Conservation (phyloP, 148 eudicot species). For the Nyssa sinensis region DNA sequence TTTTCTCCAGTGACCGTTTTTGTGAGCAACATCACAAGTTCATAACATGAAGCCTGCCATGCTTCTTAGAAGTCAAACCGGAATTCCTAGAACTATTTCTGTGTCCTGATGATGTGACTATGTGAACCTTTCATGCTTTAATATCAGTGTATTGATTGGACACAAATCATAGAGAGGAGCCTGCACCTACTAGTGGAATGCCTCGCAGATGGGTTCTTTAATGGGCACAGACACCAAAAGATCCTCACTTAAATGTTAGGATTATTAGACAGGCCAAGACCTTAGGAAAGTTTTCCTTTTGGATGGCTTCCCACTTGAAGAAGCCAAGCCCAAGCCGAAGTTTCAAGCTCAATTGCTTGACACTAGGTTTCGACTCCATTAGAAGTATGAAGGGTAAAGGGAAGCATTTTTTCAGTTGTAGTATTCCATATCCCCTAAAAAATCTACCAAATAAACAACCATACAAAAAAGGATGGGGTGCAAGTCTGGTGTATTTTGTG, state of each 20-base stretch:
- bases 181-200: background rate
- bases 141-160: background rate
- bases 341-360: background rate
- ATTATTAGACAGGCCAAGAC: background rate
- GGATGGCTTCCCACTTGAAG: background rate
- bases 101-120: background rate
- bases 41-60: background rate
- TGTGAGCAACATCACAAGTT: background rate
- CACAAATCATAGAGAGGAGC: no score
- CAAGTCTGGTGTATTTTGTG: no score
- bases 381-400: background rate
- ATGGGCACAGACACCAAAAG: no score
- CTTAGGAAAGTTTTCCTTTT: background rate
- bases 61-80: background rate
- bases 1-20: background rate
- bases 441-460: background rate
- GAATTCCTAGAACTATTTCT: background rate
- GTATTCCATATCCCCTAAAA: background rate
- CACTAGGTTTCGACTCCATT: background rate
- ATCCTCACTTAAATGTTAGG: no score
- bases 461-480: no score
- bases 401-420: no score
- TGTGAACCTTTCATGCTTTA: background rate
- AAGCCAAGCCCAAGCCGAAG: background rate
- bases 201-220: no score